These are phyloP conservation scores for Boechera stricta DNA, from an alignment of 345 rosid species.

Conservation along the genomic window DNA sequence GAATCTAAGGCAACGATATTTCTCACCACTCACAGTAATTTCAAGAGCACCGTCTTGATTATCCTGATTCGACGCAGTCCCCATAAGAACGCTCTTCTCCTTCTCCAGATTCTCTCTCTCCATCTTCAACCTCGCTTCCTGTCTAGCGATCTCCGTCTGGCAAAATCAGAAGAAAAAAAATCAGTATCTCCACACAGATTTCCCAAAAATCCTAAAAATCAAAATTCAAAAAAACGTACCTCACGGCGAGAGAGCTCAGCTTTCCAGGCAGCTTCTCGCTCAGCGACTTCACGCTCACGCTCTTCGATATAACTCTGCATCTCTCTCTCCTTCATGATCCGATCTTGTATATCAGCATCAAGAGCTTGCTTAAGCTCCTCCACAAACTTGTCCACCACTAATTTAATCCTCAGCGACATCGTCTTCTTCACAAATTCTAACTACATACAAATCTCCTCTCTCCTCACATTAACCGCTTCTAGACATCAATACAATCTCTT, in stretches of 20 bases:
- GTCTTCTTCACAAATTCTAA: neutral
- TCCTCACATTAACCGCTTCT: slow-evolving; percentile 12
- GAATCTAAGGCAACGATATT: slow-evolving; percentile 88
- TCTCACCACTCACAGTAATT: slow-evolving; percentile 96
- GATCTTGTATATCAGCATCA: slow-evolving; percentile 93
- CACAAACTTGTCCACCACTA: slow-evolving; percentile 95
- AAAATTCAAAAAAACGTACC: slow-evolving; percentile 35
- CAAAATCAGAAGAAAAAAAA: neutral
- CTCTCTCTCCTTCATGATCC: slow-evolving; percentile 98
- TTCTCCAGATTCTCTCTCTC: slow-evolving; percentile 96
- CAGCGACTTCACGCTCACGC: slow-evolving; percentile 97
- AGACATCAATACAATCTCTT: neutral
- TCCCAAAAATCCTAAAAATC: neutral
- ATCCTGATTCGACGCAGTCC: slow-evolving; percentile 94
- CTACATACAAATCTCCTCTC: neutral
- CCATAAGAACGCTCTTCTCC: slow-evolving; percentile 98
- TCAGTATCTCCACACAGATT: neutral
- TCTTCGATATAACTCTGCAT: slow-evolving; percentile 98
- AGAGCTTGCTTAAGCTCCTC: slow-evolving; percentile 94
- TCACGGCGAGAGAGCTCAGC: slow-evolving; percentile 98
- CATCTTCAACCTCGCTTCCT: slow-evolving; percentile 94
- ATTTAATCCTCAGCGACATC: slow-evolving; percentile 89
- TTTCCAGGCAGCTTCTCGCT: slow-evolving; percentile 98
- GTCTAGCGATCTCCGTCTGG: slow-evolving; percentile 90
- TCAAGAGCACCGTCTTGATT: slow-evolving; percentile 97